These are phyloP conservation scores for Trametes villosa DNA, from an alignment of 768 basidiomycete species.

Conservation along the genomic window DNA sequence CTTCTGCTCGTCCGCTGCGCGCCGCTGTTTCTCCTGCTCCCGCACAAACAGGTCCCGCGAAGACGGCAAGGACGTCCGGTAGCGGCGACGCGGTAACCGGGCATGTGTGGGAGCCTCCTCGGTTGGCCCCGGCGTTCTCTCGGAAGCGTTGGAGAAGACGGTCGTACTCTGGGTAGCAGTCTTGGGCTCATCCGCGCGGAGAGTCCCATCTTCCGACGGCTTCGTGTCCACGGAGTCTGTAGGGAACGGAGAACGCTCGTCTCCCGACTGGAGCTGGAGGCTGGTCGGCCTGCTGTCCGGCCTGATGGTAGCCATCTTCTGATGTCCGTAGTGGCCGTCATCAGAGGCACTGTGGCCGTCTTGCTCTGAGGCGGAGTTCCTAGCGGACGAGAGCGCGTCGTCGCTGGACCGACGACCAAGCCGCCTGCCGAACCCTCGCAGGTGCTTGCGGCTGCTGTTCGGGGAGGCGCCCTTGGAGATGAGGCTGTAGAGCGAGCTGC, in stretches of 20 bases:
- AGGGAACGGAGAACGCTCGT: neutral
- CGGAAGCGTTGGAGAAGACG: neutral
- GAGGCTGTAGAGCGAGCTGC: constrained; percentile 41
- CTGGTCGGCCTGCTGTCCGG: constrained; percentile 20
- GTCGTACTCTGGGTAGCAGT: constrained; percentile 21
- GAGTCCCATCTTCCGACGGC: constrained; percentile 1
- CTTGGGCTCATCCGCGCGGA: constrained; percentile 3
- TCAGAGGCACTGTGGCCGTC: constrained; percentile 33
- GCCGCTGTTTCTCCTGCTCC: constrained; percentile 41
- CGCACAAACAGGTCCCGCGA: constrained; percentile 25
- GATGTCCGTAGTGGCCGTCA: constrained; percentile 25
- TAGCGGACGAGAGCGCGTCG: constrained; percentile 50
- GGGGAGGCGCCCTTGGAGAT: constrained; percentile 48
- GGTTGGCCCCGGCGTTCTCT: neutral
- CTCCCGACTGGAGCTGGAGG: constrained; percentile 16
- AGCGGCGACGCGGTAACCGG: constrained; percentile 13
- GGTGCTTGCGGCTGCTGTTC: constrained; percentile 45
- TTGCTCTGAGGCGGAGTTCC: constrained; percentile 50
- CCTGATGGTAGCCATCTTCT: constrained; percentile 18
- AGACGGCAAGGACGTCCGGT: constrained; percentile 42
- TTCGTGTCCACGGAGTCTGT: neutral
- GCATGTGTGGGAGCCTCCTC: neutral
- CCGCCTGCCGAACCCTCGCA: constrained; percentile 43
- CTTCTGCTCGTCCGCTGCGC: constrained; percentile 51
- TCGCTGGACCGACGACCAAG: constrained; percentile 47